These are phyloP conservation scores for Asterophora lycoperdoides DNA, from an alignment of 768 basidiomycete genomes.

Conservation along the genomic window DNA sequence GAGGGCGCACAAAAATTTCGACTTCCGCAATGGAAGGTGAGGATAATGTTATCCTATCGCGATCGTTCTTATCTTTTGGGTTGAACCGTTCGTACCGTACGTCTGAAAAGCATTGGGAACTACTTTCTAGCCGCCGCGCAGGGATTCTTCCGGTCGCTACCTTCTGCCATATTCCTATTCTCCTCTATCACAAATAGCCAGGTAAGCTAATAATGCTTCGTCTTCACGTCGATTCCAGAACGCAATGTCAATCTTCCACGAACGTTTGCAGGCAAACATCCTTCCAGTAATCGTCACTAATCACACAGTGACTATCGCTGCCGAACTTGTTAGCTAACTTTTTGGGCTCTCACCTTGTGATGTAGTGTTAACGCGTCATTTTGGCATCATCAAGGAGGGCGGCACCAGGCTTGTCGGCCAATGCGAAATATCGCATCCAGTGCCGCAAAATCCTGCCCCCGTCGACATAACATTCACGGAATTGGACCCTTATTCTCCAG, in stretches of 20 bases:
- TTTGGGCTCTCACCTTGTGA: background rate
- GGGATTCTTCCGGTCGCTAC: constrained; percentile 86
- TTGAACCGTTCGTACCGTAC: background rate
- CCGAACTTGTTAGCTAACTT: constrained; percentile 63
- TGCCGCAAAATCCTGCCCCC: constrained; percentile 30
- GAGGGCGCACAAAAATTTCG: constrained; percentile 91
- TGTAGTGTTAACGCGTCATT: constrained; percentile 3
- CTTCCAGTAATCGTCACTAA: constrained; percentile 91
- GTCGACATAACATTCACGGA: constrained; percentile 32
- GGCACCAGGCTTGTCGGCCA: constrained; percentile 81
- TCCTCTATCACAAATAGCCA: constrained; percentile 86
- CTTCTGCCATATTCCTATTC: constrained; percentile 92
- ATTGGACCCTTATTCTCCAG: constrained; percentile 34
- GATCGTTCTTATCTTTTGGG: background rate
- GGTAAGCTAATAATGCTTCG: constrained; percentile 20
- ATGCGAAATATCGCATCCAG: constrained; percentile 91
- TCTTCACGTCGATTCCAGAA: constrained; percentile 2
- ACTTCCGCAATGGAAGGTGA: constrained; percentile 85
- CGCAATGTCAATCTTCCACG: constrained; percentile 21
- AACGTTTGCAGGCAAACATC: constrained; percentile 56
- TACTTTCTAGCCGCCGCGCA: constrained; percentile 89
- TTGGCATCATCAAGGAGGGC: constrained; percentile 48
- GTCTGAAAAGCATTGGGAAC: constrained; percentile 66
- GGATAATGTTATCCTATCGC: constrained; percentile 2
- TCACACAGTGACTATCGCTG: constrained; percentile 93